A percentile compares a stretch with the other conserved stretches of the same genome.
Evolutionary conservation across 805 yeast genomes (phyloP).

Genomic region (Myxozyma geophila): DNA sequence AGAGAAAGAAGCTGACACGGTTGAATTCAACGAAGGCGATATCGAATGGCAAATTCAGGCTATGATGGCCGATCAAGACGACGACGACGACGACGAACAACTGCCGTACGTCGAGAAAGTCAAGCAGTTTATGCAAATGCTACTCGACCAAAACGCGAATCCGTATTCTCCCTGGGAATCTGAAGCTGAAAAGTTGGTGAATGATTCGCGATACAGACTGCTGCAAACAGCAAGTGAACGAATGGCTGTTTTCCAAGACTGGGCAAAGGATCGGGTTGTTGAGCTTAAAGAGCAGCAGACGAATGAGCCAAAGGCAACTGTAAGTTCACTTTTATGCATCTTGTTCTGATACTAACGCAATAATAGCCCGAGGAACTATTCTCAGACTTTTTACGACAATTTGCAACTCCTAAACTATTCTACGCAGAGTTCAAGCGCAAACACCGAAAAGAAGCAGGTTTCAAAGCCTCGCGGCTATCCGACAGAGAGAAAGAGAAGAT

Average conservation of each 20-base stretch:
- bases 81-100: constrained; percentile 33
- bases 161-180: constrained; percentile 56
- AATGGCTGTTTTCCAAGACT: constrained; percentile 51
- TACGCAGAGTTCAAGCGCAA: constrained; percentile 51
- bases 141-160: constrained; percentile 47
- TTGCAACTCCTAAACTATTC: constrained; percentile 42
- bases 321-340: not conserved
- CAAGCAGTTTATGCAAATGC: constrained; percentile 46
- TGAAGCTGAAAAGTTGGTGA: constrained; percentile 49
- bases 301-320: constrained; percentile 12
- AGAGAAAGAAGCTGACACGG: constrained; percentile 26
- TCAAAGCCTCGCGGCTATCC: constrained; percentile 40
- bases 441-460: constrained; percentile 41
- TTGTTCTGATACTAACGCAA: not conserved
- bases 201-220: constrained; percentile 51
- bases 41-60: constrained; percentile 37
- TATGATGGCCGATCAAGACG: constrained; percentile 34
- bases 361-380: constrained; percentile 39
- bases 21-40: constrained; percentile 37
- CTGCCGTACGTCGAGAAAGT: constrained; percentile 35
- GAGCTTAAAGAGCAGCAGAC: constrained; percentile 21
- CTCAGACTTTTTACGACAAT: constrained; percentile 42
- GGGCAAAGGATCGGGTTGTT: constrained; percentile 46
- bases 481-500: constrained; percentile 49
- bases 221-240: constrained; percentile 48